Evolutionary conservation across 108 stramenopile species (phyloP).

Genomic region (Discostella stelligeroides): DNA sequence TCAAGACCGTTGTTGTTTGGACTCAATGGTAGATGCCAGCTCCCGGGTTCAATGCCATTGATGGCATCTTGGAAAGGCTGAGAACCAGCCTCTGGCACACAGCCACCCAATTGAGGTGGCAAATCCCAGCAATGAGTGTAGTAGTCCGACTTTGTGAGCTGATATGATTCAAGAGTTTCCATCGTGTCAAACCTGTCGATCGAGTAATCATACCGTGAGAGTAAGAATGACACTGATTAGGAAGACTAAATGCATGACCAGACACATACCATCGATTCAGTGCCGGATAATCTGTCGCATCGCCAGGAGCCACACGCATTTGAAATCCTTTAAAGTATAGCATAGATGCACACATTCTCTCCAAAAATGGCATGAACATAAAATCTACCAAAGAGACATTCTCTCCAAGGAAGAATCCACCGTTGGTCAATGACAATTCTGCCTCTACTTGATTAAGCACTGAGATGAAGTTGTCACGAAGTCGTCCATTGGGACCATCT

Average conservation of each 20-base stretch:
- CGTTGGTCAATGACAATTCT: constrained; percentile 54
- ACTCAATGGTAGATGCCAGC: constrained; percentile 76
- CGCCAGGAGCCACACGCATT: constrained; percentile 70
- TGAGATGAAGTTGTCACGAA: constrained; percentile 54
- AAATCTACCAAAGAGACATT: constrained; percentile 76
- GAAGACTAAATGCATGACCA: too few relatives aligned
- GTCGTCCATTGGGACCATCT: constrained; percentile 42
- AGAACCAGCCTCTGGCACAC: constrained; percentile 65
- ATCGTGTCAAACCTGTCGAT: constrained; percentile 83
- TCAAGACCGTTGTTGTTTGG: constrained; percentile 76
- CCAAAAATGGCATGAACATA: constrained; percentile 87
- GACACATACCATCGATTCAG: constrained; percentile 73
- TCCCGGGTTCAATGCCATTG: constrained; percentile 65
- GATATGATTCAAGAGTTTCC: constrained; percentile 82
- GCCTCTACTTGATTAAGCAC: constrained; percentile 72
- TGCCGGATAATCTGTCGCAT: constrained; percentile 63
- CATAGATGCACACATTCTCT: constrained; percentile 88
- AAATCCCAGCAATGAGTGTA: constrained; percentile 95
- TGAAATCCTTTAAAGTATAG: constrained; percentile 89
- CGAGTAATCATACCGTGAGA: too few relatives aligned
- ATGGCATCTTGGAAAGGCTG: constrained; percentile 68
- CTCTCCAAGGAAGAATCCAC: constrained; percentile 87
- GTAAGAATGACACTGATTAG: too few relatives aligned
- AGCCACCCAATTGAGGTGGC: constrained; percentile 94
- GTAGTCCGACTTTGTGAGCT: constrained; percentile 87